A percentile compares a stretch with the other conserved stretches of the same genome.
These are phyloP conservation scores for Lojkania enalia DNA, from an alignment of 2,329 filamentous ascomycete species.

Conservation along the genomic window DNA sequence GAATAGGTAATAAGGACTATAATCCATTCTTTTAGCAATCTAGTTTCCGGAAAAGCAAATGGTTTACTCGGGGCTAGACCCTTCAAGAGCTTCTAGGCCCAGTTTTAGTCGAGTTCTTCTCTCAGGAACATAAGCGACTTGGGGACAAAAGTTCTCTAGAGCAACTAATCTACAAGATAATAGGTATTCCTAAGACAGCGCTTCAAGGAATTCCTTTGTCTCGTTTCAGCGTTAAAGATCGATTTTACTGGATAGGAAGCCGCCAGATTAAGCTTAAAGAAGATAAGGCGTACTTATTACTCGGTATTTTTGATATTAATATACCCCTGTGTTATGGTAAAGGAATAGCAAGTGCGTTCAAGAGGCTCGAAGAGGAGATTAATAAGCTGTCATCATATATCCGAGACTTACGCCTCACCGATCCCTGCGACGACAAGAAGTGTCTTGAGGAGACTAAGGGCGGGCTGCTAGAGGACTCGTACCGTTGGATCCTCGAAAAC, in stretches of 20 bases:
- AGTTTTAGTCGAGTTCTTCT: conserved; percentile 18
- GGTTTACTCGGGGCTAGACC: conserved; percentile 15
- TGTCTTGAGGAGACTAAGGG: too few relatives aligned
- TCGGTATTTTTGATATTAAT: too few relatives aligned
- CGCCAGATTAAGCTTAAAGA: neutral
- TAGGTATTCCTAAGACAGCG: conserved; percentile 6
- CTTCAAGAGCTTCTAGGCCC: conserved; percentile 1
- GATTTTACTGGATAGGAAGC: neutral
- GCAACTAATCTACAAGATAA: conserved; percentile 15
- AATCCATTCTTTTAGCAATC: conserved; percentile 4
- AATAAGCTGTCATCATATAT: conserved; percentile 5
- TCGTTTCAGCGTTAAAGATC: neutral
- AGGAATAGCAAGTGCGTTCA: neutral
- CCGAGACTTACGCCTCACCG: conserved; percentile 7
- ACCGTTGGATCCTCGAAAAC: conserved; percentile 23
- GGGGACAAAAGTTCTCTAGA: conserved; percentile 11
- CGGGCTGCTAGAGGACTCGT: conserved; percentile 6
- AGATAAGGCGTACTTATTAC: neutral
- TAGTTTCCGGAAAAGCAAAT: conserved; percentile 11
- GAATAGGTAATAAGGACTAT: neutral
- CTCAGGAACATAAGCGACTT: conserved; percentile 4
- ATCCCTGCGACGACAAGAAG: too few relatives aligned
- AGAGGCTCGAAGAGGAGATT: neutral
- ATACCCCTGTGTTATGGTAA: neutral
- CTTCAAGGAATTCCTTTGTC: neutral